Conservation (phyloP, 2,329 filamentous ascomycete genomes). For the Chaetomium strumarium region DNA sequence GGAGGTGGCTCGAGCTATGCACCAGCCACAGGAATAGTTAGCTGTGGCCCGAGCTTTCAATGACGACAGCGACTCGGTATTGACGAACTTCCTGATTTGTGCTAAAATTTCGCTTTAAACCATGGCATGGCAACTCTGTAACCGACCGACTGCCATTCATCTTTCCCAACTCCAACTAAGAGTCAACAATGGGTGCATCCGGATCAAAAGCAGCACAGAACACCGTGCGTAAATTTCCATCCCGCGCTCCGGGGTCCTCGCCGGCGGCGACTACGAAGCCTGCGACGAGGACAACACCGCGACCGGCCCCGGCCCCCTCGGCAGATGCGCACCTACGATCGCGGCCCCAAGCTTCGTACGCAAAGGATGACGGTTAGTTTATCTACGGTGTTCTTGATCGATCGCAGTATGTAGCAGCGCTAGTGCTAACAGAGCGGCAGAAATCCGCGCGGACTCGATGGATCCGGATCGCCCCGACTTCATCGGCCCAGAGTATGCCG, state of each 20-base stretch:
- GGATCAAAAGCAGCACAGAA: conserved; percentile 23
- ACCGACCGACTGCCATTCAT: not conserved
- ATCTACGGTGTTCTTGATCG: not conserved
- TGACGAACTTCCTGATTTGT: not conserved
- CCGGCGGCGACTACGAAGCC: conserved; percentile 9
- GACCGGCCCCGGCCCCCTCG: not conserved
- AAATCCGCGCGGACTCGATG: conserved; percentile 35
- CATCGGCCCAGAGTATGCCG: conserved; percentile 41
- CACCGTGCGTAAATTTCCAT: conserved; percentile 26
- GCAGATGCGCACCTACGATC: conserved; percentile 4
- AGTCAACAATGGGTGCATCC: conserved; percentile 20
- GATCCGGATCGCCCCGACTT: conserved; percentile 36
- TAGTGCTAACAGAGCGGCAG: conserved; percentile 25
- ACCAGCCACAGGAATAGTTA: conserved; percentile 8
- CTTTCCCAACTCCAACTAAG: not conserved
- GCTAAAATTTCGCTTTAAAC: not conserved
- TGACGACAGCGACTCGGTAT: not conserved
- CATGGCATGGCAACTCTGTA: not conserved
- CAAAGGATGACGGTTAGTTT: conserved; percentile 24
- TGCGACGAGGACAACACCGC: conserved; percentile 8
- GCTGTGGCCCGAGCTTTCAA: not conserved
- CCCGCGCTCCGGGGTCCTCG: conserved; percentile 24
- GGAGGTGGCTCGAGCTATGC: not conserved
- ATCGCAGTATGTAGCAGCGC: not conserved
- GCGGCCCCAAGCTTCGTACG: conserved; percentile 18